These are phyloP conservation scores for Colletotrichum brevisporum DNA, from an alignment of 2,329 filamentous ascomycete genomes.

Conservation along the genomic window DNA sequence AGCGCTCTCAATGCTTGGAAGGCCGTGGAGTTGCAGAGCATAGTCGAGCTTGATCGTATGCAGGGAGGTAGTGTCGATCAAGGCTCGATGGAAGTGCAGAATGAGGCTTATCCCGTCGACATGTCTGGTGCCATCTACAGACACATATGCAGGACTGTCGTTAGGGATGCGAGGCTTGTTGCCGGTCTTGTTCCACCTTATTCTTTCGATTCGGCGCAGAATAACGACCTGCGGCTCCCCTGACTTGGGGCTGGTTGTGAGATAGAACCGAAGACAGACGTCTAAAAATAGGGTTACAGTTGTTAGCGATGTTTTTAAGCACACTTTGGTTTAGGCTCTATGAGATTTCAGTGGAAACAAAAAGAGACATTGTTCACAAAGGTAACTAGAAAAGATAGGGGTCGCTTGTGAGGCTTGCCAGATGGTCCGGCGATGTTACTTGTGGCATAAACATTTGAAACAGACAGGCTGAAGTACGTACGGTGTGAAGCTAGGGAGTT, in stretches of 20 bases:
- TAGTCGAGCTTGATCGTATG: slow-evolving; percentile 19
- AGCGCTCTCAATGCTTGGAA: slow-evolving; percentile 2
- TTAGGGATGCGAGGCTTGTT: neutral
- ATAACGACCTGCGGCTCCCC: neutral
- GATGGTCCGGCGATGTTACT: too few species aligned
- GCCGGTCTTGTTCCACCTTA: neutral
- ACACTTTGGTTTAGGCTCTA: neutral
- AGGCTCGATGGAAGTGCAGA: slow-evolving; percentile 10
- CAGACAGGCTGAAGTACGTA: too few species aligned
- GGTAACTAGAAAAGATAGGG: too few species aligned
- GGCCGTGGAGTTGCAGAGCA: neutral
- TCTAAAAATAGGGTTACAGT: neutral
- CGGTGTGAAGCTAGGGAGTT: too few species aligned
- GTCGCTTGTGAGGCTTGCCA: too few species aligned
- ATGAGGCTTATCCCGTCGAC: neutral
- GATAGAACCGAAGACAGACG: slow-evolving; percentile 2
- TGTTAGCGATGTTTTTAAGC: neutral
- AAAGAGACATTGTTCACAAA: too few species aligned
- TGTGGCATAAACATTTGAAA: too few species aligned
- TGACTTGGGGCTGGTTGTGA: neutral
- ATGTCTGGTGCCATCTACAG: neutral
- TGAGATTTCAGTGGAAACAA: too few species aligned
- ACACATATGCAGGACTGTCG: neutral
- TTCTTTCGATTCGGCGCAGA: slow-evolving; percentile 4
- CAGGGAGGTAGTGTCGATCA: slow-evolving; percentile 15